Evolutionary conservation across 331 rosid species (phyloP), one percentile per base, ranked within the genome.

Genomic region (Arachis monticola): DNA sequence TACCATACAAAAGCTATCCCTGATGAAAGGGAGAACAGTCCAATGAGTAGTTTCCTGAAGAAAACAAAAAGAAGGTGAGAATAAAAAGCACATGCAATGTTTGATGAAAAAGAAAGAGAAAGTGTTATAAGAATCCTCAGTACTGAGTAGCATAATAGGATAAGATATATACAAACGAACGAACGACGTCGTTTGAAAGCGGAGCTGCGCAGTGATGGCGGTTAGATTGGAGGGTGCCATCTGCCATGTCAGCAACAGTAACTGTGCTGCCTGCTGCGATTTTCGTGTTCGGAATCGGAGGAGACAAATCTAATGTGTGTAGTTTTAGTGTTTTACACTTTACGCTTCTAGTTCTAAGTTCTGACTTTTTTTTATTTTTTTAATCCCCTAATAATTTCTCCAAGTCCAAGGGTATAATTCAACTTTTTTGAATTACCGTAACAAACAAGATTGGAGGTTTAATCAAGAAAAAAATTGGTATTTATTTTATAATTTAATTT

Each of bases 1-100:
- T 77, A 90, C 96, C 96, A 87, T 85, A 9, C 90, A 90, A 83
- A 90, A 90, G 78, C 89, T 85, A 78, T 90, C 96, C 81, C 90
- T 82, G 60, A 87, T 76, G 5, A 90, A 77, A 6, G 92, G 96
- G 1, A 82, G 53, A 74, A 85, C 69, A 6, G 88, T 89, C 92
- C 92, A 90, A 0, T 67, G 55, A 38, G 81, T 85, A 22, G 90
- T 87, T 80, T 85, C 92, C 88, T 84, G 79, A 52, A 48, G 12
- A 74, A 42, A 51, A 58, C 4, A 48, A 51, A 58, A 6, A 48
- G 8, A 48, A 76, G 31, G 47, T 22, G 8, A 22, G 41, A 40
- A 6, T 2, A 1, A 6, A 5, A 40, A 35, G 32, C 9, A 56
- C 32, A 22, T 44, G 6, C 52, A 5, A 44, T 44, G 7, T 51